Evolutionary conservation across 2,329 filamentous ascomycete species (phyloP).

Genomic region (Venturia oleaginea): DNA sequence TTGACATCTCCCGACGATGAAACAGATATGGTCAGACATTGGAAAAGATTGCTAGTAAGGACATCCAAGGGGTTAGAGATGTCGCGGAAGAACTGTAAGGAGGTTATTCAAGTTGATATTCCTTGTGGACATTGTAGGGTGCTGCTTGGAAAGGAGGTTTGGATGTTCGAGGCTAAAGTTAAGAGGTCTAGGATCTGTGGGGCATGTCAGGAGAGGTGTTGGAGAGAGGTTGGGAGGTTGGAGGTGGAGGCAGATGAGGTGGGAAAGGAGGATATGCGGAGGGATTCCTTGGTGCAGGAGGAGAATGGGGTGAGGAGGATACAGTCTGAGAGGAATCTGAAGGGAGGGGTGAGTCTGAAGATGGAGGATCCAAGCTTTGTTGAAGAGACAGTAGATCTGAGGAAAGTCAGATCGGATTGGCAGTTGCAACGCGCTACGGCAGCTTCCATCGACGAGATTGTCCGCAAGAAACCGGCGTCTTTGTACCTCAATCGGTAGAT

Average conservation of each 20-base stretch:
- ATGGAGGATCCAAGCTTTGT: not conserved
- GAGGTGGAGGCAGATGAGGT: not conserved
- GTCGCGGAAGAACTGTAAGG: slow-evolving; percentile 8
- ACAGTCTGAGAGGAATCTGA: not conserved
- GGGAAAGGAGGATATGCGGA: not conserved
- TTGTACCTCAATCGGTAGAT: not conserved
- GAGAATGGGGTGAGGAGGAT: not conserved
- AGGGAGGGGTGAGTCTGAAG: not conserved
- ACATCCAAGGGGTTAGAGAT: slow-evolving; percentile 6
- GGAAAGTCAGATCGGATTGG: not conserved
- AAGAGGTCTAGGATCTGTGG: not conserved
- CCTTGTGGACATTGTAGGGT: slow-evolving; percentile 3
- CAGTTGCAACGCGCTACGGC: not conserved
- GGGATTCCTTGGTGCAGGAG: not conserved
- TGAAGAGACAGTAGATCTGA: not conserved
- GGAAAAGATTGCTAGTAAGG: not conserved
- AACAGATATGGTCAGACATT: not conserved
- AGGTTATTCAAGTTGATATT: slow-evolving; percentile 4
- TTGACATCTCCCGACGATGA: not conserved
- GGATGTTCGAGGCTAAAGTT: slow-evolving; percentile 4
- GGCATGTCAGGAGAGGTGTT: slow-evolving; percentile 10
- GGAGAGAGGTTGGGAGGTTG: not conserved
- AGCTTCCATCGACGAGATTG: not conserved
- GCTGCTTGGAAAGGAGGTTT: not conserved
- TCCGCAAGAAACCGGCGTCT: not conserved